Percentiles rank a stretch among this genome's conserved stretches.
These are phyloP conservation scores for Cercospora nicotianae DNA, from an alignment of 2,329 filamentous ascomycete species.

Conservation along the genomic window DNA sequence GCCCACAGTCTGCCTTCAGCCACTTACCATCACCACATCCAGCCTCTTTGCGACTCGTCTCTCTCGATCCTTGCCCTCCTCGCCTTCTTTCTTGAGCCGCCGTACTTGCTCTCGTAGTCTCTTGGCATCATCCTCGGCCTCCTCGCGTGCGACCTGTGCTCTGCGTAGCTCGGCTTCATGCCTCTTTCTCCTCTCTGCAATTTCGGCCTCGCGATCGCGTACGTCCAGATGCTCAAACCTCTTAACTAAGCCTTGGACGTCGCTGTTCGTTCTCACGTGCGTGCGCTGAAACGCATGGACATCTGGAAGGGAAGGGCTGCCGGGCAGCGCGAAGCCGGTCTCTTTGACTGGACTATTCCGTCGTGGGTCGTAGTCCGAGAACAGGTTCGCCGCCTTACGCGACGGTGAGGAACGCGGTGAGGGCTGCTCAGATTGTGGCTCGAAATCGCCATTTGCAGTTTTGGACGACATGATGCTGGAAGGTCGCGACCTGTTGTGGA, in stretches of 20 bases:
- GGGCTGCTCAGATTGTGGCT: conserved; percentile 20
- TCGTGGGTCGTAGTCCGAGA: conserved; percentile 35
- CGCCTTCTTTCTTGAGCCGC: conserved; percentile 57
- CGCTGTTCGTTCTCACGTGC: conserved; percentile 57
- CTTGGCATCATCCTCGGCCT: conserved; percentile 68
- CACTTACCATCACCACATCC: conserved; percentile 67
- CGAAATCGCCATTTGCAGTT: conserved; percentile 7
- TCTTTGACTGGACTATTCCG: conserved; percentile 24
- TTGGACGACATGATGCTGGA: conserved; percentile 37
- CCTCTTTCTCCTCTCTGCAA: conserved; percentile 43
- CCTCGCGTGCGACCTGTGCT: conserved; percentile 55
- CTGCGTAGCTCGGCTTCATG: conserved; percentile 47
- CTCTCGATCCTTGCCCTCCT: conserved; percentile 67
- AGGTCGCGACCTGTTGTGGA: conserved; percentile 50
- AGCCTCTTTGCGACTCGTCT: conserved; percentile 65
- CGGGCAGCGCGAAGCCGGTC: conserved; percentile 21
- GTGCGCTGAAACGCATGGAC: conserved; percentile 29
- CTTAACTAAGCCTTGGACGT: conserved; percentile 61
- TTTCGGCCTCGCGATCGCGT: conserved; percentile 47
- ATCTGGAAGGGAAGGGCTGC: conserved; percentile 38
- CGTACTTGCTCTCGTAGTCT: conserved; percentile 62
- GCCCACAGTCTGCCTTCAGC: conserved; percentile 20
- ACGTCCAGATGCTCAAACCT: conserved; percentile 70
- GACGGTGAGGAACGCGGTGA: conserved; percentile 39
- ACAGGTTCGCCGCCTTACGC: conserved; percentile 33